Base-by-base conservation (phyloP, 768 basidiomycete species). In the Sistotremastrum niveocremeum region DNA sequence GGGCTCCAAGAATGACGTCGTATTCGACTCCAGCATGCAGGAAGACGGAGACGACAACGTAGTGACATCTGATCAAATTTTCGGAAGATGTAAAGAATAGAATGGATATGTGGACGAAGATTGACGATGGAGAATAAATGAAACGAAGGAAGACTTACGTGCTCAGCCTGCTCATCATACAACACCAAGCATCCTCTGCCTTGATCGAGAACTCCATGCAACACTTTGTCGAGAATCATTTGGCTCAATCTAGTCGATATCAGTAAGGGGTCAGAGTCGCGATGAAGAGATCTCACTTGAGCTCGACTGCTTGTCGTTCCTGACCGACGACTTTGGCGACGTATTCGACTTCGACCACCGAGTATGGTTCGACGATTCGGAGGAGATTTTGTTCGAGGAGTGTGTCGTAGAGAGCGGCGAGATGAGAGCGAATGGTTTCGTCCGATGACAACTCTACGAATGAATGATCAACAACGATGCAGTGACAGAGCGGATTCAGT, bases 201-300 rank as follows among this genome's bases (percentile, higher is more conserved):
- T 60, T 98, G 94, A 60, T 98, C 94, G n/a, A 99, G 71, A 1
- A 99, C 91, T 4, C 94, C 94, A 51, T 88, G 76, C 51, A 98
- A 76, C 2, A 93, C 78, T 54, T 93, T 93, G 65, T 97, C 94
- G 35, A 97, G 68, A 51, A 98, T 99, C 94, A 99, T 98, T 60
- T 99, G 94, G 32, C 86, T 90, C 30, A 98, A 66, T 60, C 93
- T 94, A 54, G 4, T 36, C 20, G 28, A 39, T 1, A 39, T 59
- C 40, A 56, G 30, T 28, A 31, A 47, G 11, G 7, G 43, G 7
- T n/a, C 10, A 10, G 20, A 36, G 30, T 29, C 7, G 12, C 34
- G 12, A 20, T 11, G 46, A 38, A 12, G 31, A 33, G 30, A 40
- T 28, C n/a, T 39, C 50, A 91, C 90, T 95, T 98, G 20, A 80